phyloP scores from a whole-genome alignment of 1,139 yeast species.

The Geotrichum fermentans region DNA sequence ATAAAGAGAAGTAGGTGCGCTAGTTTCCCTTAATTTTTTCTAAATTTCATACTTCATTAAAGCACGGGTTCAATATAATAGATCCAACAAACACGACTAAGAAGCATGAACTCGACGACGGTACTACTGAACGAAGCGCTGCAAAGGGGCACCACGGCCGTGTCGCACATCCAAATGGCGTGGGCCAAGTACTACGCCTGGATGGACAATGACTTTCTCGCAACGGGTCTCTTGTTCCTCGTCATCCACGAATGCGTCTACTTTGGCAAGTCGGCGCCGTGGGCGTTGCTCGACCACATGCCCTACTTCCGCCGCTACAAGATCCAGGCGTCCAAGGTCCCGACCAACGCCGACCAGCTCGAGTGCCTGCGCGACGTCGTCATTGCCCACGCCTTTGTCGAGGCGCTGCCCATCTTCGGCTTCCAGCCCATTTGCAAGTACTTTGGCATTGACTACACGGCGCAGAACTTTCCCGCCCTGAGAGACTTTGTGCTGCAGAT shows the following conservation, averaged over 20 bases:
- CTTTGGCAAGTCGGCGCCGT: slow-evolving; percentile 79
- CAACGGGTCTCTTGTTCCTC: slow-evolving; percentile 77
- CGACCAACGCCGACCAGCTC: slow-evolving; percentile 73
- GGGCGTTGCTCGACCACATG: slow-evolving; percentile 72
- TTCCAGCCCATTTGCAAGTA: slow-evolving; percentile 84
- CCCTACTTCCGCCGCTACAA: slow-evolving; percentile 74
- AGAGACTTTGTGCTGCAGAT: slow-evolving; percentile 59
- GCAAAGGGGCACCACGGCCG: slow-evolving; percentile 15
- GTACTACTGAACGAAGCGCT: background rate
- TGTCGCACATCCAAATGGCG: slow-evolving; percentile 49
- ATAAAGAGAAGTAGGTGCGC: too few species aligned
- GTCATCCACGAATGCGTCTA: slow-evolving; percentile 72
- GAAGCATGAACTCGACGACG: slow-evolving; percentile 7
- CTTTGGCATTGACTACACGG: slow-evolving; percentile 68
- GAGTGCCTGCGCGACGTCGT: slow-evolving; percentile 82
- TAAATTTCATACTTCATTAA: background rate
- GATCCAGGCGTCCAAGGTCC: slow-evolving; percentile 69
- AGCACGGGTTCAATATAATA: too few species aligned
- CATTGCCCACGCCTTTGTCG: slow-evolving; percentile 80
- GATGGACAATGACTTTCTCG: slow-evolving; percentile 69
- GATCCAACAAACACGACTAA: background rate
- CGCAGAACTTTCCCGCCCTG: slow-evolving; percentile 69
- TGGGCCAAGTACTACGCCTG: slow-evolving; percentile 81
- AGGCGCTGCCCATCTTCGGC: slow-evolving; percentile 92
- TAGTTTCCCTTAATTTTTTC: too few species aligned